Conservation (phyloP, 768 basidiomycete genomes). For the Auriscalpium orientale region DNA sequence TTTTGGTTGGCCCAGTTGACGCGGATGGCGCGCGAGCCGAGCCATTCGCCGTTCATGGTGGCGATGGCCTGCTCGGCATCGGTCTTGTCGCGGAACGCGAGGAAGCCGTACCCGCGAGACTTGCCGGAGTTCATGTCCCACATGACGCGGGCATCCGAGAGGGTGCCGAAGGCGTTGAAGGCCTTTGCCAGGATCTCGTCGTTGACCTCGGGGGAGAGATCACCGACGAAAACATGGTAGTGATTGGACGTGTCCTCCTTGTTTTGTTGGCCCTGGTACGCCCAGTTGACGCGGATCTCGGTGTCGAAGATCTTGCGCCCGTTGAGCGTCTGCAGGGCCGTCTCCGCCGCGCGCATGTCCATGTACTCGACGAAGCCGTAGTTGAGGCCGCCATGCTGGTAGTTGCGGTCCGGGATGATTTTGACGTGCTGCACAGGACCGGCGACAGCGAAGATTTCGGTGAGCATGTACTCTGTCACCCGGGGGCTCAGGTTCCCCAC, state of each 20-base stretch:
- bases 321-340: slow-evolving; percentile 96
- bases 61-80: slow-evolving; percentile 99
- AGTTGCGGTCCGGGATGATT: slow-evolving; percentile 99
- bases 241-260: slow-evolving; percentile 98
- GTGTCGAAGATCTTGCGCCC: slow-evolving; percentile 99
- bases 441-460: slow-evolving; percentile 94
- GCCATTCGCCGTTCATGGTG: slow-evolving; percentile 99
- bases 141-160: slow-evolving; percentile 98
- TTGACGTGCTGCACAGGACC: slow-evolving; percentile 98
- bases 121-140: slow-evolving; percentile 99
- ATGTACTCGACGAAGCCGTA: slow-evolving; percentile 99
- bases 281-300: slow-evolving; percentile 99
- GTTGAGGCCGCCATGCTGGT: slow-evolving; percentile 98
- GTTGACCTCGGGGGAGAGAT: slow-evolving; percentile 97
- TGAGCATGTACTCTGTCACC: slow-evolving; percentile 98
- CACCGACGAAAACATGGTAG: slow-evolving; percentile 99
- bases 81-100: slow-evolving; percentile 97
- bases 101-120: slow-evolving; percentile 95
- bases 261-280: slow-evolving; percentile 96
- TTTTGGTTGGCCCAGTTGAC: slow-evolving; percentile 99
- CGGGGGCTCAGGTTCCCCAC: slow-evolving; percentile 97
- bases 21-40: slow-evolving; percentile 94
- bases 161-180: slow-evolving; percentile 91
- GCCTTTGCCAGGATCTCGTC: slow-evolving; percentile 96
- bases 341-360: slow-evolving; percentile 98